Percentiles rank a stretch among this genome's conserved stretches.
Conservation (phyloP, 169 alveolate species). For the Cryptosporidium tyzzeri region DNA sequence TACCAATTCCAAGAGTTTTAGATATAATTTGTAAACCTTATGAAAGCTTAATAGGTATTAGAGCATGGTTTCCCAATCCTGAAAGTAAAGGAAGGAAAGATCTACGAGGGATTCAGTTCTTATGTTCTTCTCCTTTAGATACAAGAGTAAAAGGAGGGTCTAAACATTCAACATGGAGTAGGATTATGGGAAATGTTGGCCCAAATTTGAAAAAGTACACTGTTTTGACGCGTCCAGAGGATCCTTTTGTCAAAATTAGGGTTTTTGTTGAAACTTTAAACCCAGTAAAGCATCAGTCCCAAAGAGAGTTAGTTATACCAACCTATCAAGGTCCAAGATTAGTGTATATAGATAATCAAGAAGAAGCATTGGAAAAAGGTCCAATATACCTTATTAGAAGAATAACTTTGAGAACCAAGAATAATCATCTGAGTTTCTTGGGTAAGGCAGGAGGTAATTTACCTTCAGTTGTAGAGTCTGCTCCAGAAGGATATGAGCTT, state of each 20-base stretch:
- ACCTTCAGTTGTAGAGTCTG: slow-evolving; percentile 69
- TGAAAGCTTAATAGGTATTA: slow-evolving; percentile 70
- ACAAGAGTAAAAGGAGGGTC: slow-evolving; percentile 26
- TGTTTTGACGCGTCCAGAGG: slow-evolving; percentile 60
- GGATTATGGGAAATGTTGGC: slow-evolving; percentile 67
- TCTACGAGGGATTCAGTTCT: slow-evolving; percentile 68
- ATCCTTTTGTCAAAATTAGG: slow-evolving; percentile 67
- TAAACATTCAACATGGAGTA: slow-evolving; percentile 51
- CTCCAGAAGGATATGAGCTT: slow-evolving; percentile 63
- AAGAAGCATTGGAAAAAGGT: slow-evolving; percentile 44
- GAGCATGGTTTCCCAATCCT: slow-evolving; percentile 76
- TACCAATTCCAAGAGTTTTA: slow-evolving; percentile 63
- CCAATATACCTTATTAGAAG: slow-evolving; percentile 57
- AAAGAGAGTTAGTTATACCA: slow-evolving; percentile 45
- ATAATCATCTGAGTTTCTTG: slow-evolving; percentile 68
- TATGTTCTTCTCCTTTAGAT: slow-evolving; percentile 62
- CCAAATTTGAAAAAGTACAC: slow-evolving; percentile 63
- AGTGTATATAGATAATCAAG: slow-evolving; percentile 47
- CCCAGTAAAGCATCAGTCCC: slow-evolving; percentile 59
- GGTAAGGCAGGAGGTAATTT: slow-evolving; percentile 56
- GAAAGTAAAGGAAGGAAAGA: slow-evolving; percentile 72
- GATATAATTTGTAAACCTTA: slow-evolving; percentile 69
- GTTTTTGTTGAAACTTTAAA: slow-evolving; percentile 66
- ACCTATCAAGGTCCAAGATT: slow-evolving; percentile 63
- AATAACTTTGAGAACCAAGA: slow-evolving; percentile 57